phyloP scores from a whole-genome alignment of 352 stramenopile genomes.

The Globisporangium apiculatum region DNA sequence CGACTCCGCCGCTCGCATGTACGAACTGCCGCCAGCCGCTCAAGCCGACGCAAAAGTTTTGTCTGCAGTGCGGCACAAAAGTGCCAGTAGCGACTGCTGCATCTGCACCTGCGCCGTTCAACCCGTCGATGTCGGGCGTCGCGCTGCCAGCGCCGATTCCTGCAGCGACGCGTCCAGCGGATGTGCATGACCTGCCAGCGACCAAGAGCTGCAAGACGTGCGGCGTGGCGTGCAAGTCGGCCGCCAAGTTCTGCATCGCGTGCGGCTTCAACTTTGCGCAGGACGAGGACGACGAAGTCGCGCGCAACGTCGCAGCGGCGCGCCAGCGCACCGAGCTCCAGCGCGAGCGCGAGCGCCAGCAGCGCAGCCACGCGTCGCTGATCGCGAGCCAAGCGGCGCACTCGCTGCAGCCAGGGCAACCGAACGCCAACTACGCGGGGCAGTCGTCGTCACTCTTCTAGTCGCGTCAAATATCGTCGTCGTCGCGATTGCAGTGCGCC shows the following conservation, averaged over 20 bases:
- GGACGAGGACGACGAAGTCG: constrained; percentile 72
- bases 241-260: constrained; percentile 75
- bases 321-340: constrained; percentile 36
- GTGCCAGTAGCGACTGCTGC: constrained; percentile 12
- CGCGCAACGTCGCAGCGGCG: constrained; percentile 59
- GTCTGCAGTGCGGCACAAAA: constrained; percentile 68
- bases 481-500: no score
- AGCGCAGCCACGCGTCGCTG: constrained; percentile 59
- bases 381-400: constrained; percentile 55
- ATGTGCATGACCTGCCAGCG: constrained; percentile 17
- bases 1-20: constrained; percentile 22
- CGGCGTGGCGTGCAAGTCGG: constrained; percentile 62
- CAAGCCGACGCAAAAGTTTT: constrained; percentile 70
- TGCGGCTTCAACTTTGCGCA: constrained; percentile 78
- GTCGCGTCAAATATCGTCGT: background rate
- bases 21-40: constrained; percentile 37
- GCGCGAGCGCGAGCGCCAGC: constrained; percentile 49
- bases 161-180: constrained; percentile 19
- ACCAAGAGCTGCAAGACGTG: constrained; percentile 64
- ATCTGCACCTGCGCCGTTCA: constrained; percentile 16
- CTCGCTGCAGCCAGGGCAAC: constrained; percentile 22
- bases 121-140: constrained; percentile 24
- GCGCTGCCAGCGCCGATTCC: constrained; percentile 53
- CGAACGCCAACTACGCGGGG: constrained; percentile 9
- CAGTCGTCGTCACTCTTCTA: constrained; percentile 8